These are phyloP conservation scores for Alternaria hordeiaustralica DNA, from an alignment of 2,329 filamentous ascomycete species.

Conservation along the genomic window DNA sequence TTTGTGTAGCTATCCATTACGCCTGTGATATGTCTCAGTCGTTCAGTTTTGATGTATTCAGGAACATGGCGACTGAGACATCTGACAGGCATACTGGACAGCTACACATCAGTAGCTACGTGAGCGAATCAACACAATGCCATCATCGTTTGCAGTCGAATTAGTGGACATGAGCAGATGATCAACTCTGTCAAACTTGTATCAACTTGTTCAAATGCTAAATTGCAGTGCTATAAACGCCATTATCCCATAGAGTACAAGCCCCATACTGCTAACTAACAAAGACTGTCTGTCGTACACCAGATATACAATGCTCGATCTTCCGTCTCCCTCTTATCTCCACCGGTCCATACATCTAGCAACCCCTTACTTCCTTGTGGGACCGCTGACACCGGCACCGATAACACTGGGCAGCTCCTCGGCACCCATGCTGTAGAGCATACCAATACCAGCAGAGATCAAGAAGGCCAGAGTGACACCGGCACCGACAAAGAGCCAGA, in stretches of 20 bases:
- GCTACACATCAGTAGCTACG: not conserved
- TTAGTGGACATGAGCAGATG: not conserved
- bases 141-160: not conserved
- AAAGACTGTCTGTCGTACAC: conserved; percentile 34
- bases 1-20: not conserved
- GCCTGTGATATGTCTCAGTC: not conserved
- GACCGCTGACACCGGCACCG: conserved; percentile 86
- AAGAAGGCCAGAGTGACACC: conserved; percentile 72
- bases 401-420: conserved; percentile 92
- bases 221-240: conserved; percentile 45
- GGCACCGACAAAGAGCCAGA: conserved; percentile 84
- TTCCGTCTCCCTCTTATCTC: not conserved
- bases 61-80: conserved; percentile 6
- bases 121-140: not conserved
- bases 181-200: not conserved
- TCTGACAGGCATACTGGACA: conserved; percentile 9
- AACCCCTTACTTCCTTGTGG: conserved; percentile 51
- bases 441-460: conserved; percentile 72
- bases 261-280: conserved; percentile 22
- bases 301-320: conserved; percentile 35
- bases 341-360: conserved; percentile 23
- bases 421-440: conserved; percentile 83
- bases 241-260: conserved; percentile 32
- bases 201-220: conserved; percentile 18
- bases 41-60: not conserved